Evolutionary conservation across 306 rosid species (phyloP).

Genomic region (Vachellia collinsii): DNA sequence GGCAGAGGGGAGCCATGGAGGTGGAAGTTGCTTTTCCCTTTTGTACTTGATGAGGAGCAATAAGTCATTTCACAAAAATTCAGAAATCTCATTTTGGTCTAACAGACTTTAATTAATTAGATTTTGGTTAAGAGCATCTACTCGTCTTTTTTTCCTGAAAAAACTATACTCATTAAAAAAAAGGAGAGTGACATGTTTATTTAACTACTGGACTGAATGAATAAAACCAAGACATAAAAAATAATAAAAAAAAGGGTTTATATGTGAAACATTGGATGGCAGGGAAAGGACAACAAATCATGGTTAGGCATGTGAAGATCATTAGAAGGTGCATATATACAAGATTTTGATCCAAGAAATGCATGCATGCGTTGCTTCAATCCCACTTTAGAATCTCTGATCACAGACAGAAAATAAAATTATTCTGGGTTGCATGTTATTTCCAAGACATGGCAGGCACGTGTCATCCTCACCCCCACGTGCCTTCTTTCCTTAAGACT

Average conservation of each 20-base stretch:
- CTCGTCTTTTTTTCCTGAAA: no score
- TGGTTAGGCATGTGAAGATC: constrained; percentile 44
- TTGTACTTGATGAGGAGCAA: neutral
- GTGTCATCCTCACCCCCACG: constrained; percentile 42
- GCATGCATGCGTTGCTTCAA: neutral
- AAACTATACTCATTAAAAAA: no score
- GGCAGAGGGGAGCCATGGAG: neutral
- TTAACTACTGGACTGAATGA: no score
- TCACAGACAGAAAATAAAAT: neutral
- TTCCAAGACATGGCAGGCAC: constrained; percentile 36
- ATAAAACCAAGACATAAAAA: neutral
- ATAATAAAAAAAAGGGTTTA: neutral
- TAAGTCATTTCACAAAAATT: no score
- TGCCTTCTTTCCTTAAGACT: constrained; percentile 41
- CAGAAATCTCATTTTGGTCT: neutral
- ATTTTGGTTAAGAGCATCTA: no score
- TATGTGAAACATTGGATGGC: constrained; percentile 9
- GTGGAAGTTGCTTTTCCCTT: neutral
- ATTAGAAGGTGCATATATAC: constrained; percentile 26
- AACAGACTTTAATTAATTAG: no score
- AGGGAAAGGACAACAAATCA: constrained; percentile 37
- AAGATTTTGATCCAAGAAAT: constrained; percentile 34
- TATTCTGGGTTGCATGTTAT: constrained; percentile 19
- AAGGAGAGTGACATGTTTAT: no score
- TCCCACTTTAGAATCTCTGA: constrained; percentile 2